Conservation (phyloP, 176 grass and related monocot genomes). For the Bolboschoenus planiculmis region DNA sequence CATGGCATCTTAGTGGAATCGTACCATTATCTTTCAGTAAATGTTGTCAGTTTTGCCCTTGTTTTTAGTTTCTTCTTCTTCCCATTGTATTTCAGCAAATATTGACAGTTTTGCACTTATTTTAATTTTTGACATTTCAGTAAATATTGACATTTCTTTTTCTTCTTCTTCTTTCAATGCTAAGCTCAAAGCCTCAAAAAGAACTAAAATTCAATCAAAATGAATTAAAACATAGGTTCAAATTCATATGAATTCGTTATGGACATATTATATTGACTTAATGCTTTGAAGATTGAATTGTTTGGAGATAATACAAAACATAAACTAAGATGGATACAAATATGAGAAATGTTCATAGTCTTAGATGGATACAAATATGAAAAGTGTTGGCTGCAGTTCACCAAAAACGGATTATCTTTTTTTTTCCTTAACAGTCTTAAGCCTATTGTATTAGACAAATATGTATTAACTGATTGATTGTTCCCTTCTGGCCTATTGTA, state of each 20-base stretch:
- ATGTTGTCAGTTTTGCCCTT: not conserved
- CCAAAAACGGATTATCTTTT: not conserved
- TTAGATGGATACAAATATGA: not conserved
- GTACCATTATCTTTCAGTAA: not conserved
- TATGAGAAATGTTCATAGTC: too few species aligned
- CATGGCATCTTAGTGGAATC: not conserved
- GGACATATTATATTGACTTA: not conserved
- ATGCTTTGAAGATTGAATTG: not conserved
- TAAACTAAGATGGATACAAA: too few species aligned
- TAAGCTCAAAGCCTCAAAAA: not conserved
- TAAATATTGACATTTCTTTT: too few species aligned
- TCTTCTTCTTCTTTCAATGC: not conserved
- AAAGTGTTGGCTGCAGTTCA: not conserved
- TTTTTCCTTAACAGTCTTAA: not conserved
- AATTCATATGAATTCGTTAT: not conserved
- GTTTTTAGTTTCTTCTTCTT: not conserved
- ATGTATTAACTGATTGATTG: constrained; percentile 1
- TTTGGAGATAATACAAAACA: not conserved
- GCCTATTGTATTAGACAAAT: too few species aligned
- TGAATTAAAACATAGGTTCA: not conserved
- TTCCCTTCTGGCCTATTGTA: constrained; percentile 23
- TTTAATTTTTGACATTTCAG: too few species aligned
- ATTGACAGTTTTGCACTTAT: too few species aligned
- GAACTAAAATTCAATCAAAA: not conserved
- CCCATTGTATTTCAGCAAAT: too few species aligned